Conservation (phyloP, 1,139 yeast species). For the Candida sojae region DNA sequence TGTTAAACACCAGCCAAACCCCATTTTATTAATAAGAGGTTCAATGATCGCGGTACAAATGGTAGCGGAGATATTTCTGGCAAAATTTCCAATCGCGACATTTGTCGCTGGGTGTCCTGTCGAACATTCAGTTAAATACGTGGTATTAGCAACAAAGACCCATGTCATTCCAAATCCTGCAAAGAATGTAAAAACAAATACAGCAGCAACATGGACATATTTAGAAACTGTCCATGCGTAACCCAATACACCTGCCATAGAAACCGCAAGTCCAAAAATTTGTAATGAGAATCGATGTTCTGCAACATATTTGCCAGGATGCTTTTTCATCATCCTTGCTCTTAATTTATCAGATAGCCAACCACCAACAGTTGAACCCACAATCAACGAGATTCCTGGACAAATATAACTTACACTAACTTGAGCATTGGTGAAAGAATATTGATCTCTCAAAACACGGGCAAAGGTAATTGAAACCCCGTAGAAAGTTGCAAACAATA, state of each 20-base stretch:
- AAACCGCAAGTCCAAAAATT: slow-evolving; percentile 43
- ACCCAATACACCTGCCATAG: slow-evolving; percentile 49
- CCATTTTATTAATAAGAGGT: slow-evolving; percentile 42
- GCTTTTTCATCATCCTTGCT: slow-evolving; percentile 22
- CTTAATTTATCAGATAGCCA: slow-evolving; percentile 46
- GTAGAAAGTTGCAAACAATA: slow-evolving; percentile 57
- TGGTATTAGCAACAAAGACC: slow-evolving; percentile 59
- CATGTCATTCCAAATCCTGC: slow-evolving; percentile 60
- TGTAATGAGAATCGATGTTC: slow-evolving; percentile 52
- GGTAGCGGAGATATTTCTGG: slow-evolving; percentile 59
- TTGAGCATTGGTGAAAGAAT: slow-evolving; percentile 35
- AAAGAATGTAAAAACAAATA: slow-evolving; percentile 47
- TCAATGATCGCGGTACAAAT: slow-evolving; percentile 52
- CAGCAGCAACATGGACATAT: slow-evolving; percentile 42
- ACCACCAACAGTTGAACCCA: slow-evolving; percentile 56
- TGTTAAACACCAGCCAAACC: slow-evolving; percentile 62
- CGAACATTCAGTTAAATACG: slow-evolving; percentile 56
- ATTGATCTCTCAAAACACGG: slow-evolving; percentile 35
- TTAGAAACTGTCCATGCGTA: slow-evolving; percentile 57
- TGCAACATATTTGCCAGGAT: slow-evolving; percentile 34
- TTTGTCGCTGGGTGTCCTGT: slow-evolving; percentile 55
- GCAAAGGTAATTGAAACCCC: slow-evolving; percentile 56
- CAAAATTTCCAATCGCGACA: slow-evolving; percentile 57
- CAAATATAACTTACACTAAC: slow-evolving; percentile 53
- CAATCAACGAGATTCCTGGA: slow-evolving; percentile 52